A percentile compares a stretch with the other conserved stretches of the same genome.
Evolutionary conservation across 257 asterid species (phyloP).

Genomic region (Fraxinus anomala): DNA sequence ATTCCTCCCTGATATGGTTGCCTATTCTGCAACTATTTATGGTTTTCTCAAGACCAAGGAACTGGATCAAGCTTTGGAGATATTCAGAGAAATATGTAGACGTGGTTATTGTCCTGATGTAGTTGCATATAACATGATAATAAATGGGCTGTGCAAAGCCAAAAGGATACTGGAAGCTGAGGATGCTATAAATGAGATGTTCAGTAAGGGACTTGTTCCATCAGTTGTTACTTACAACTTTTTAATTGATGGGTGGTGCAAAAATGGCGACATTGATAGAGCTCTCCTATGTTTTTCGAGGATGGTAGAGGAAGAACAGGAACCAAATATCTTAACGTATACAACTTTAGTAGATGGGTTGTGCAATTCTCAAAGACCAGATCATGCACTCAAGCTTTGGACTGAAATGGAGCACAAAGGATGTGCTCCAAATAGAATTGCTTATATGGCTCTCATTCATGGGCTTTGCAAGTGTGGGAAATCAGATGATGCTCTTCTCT

Average conservation of each 20-base stretch:
- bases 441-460: constrained; percentile 80
- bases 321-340: constrained; percentile 76
- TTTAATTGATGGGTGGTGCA: constrained; percentile 86
- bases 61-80: constrained; percentile 55
- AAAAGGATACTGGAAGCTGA: constrained; percentile 61
- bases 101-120: constrained; percentile 80
- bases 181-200: constrained; percentile 58
- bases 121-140: constrained; percentile 71
- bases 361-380: constrained; percentile 64
- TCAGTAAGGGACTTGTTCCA: constrained; percentile 71
- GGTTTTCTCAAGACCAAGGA: constrained; percentile 64
- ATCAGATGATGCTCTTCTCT: constrained; percentile 59
- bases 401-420: constrained; percentile 62
- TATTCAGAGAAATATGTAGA: constrained; percentile 60
- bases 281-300: constrained; percentile 49
- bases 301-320: constrained; percentile 58
- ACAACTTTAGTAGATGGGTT: constrained; percentile 81
- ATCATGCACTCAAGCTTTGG: constrained; percentile 66
- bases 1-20: constrained; percentile 71
- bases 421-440: constrained; percentile 62
- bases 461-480: constrained; percentile 87
- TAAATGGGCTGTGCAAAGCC: constrained; percentile 73
- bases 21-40: constrained; percentile 67
- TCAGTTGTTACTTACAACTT: constrained; percentile 83
- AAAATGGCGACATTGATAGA: constrained; percentile 56